These are phyloP conservation scores for Zygnema cylindricum DNA, from an alignment of 139 green algal species.

Conservation along the genomic window DNA sequence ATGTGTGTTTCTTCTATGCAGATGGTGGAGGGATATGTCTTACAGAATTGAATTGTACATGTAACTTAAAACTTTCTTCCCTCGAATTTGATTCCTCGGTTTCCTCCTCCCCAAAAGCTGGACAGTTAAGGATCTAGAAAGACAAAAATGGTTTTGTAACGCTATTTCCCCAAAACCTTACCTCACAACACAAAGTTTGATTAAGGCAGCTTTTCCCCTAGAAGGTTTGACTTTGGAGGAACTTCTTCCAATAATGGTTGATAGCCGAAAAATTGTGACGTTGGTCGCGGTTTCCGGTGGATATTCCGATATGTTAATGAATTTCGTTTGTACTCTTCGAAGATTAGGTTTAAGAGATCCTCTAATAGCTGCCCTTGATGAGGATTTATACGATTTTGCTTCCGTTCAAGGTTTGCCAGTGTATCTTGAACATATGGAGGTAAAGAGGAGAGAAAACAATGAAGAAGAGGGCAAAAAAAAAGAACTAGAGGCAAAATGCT, in stretches of 20 bases:
- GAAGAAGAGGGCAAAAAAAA: background rate
- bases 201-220: too few species aligned
- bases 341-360: slow-evolving; percentile 25
- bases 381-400: slow-evolving; percentile 50
- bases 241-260: slow-evolving; percentile 13
- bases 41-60: too few species aligned
- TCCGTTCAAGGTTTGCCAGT: slow-evolving; percentile 50
- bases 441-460: too few species aligned
- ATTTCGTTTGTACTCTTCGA: slow-evolving; percentile 46
- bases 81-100: too few species aligned
- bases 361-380: slow-evolving; percentile 37
- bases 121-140: too few species aligned
- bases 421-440: slow-evolving; percentile 48
- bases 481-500: slow-evolving; percentile 21
- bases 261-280: slow-evolving; percentile 35
- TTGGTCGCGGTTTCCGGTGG: slow-evolving; percentile 38
- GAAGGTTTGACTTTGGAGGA: slow-evolving; percentile 53
- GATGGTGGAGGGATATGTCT: too few species aligned
- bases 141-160: too few species aligned
- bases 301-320: slow-evolving; percentile 57
- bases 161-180: too few species aligned
- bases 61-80: too few species aligned
- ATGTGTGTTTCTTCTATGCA: too few species aligned
- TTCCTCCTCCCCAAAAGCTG: too few species aligned
- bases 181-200: too few species aligned